Evolutionary conservation across 2,329 filamentous ascomycete genomes (phyloP).

Genomic region (Trichophyton schoenleinii): DNA sequence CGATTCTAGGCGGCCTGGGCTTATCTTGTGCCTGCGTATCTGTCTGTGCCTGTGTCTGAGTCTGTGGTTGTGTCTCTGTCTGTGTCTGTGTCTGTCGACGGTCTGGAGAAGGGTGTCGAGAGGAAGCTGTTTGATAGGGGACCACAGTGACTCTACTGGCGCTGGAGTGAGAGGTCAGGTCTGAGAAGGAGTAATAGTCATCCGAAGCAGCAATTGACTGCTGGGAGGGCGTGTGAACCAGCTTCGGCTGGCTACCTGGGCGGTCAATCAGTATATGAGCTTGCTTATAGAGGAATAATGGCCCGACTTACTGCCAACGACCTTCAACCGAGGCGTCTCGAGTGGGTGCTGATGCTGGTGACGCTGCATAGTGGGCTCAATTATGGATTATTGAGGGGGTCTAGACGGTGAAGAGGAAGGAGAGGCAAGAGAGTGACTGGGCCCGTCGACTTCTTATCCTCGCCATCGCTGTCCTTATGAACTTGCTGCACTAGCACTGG

Average conservation of each 20-base stretch:
- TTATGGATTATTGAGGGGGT: not conserved
- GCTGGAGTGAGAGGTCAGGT: constrained; percentile 27
- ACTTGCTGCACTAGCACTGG: not conserved
- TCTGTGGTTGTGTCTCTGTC: no score
- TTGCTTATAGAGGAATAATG: not conserved
- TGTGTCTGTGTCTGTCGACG: constrained; percentile 14
- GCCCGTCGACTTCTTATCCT: not conserved
- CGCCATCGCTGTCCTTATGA: not conserved
- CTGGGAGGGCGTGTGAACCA: constrained; percentile 31
- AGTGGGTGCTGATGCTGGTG: not conserved
- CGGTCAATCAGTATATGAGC: not conserved
- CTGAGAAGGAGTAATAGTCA: constrained; percentile 39
- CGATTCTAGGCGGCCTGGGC: not conserved
- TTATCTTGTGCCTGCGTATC: not conserved
- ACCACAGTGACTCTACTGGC: constrained; percentile 28
- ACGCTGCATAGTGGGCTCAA: not conserved
- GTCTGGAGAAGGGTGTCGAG: constrained; percentile 17
- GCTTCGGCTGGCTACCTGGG: constrained; percentile 33
- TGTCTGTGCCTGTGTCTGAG: not conserved
- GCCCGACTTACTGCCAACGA: constrained; percentile 9
- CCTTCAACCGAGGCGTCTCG: constrained; percentile 10
- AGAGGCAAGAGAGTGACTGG: not conserved
- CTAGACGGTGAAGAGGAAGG: not conserved
- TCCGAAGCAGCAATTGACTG: constrained; percentile 39
- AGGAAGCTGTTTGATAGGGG: constrained; percentile 36